phyloP scores from a whole-genome alignment of 164 flowering plant genomes.

The Annona cherimola region DNA sequence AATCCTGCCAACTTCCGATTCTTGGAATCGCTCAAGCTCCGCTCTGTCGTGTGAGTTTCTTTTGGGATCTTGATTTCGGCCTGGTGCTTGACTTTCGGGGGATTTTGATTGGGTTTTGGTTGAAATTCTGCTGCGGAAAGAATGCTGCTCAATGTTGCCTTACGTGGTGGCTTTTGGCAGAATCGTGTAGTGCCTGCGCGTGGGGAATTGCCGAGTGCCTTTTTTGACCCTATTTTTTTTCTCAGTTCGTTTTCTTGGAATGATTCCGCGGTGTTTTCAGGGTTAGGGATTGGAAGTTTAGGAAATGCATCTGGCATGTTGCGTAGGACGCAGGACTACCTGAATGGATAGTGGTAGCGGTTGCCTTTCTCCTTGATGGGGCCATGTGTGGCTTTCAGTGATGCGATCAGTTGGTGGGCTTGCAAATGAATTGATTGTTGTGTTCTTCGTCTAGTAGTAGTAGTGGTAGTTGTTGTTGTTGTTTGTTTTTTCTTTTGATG shows the following conservation, averaged over 20 bases:
- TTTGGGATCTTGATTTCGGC: background rate
- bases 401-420: too few relatives aligned
- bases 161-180: background rate
- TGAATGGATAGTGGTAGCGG: background rate
- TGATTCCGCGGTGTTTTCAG: background rate
- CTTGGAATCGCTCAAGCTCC: slow-evolving; percentile 10
- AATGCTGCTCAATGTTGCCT: background rate
- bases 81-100: background rate
- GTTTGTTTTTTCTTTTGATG: too few relatives aligned
- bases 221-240: background rate
- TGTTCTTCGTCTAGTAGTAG: too few relatives aligned
- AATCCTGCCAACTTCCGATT: slow-evolving; percentile 7
- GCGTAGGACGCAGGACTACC: background rate
- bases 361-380: too few relatives aligned
- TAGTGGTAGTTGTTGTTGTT: too few relatives aligned
- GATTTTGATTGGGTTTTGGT: background rate
- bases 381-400: too few relatives aligned
- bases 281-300: background rate
- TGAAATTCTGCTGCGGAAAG: background rate
- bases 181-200: background rate
- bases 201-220: background rate
- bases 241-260: background rate
- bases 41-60: slow-evolving; percentile 12
- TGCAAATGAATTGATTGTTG: too few relatives aligned
- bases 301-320: background rate